phyloP scores from a whole-genome alignment of 306 rosid species.

The Vigna angularis region DNA sequence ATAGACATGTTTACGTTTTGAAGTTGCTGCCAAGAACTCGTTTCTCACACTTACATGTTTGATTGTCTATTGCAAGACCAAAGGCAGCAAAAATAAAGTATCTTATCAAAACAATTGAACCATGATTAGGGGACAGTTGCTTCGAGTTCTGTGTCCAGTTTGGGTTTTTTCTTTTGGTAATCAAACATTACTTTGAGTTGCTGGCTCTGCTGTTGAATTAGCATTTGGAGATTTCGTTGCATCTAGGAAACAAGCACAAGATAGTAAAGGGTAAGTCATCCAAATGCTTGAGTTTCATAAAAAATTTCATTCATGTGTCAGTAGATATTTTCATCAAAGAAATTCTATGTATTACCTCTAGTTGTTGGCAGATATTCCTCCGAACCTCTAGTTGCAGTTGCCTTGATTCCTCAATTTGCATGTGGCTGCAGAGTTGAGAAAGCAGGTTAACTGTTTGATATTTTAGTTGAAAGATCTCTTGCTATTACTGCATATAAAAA shows the following conservation, averaged over 20 bases:
- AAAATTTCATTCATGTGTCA: not conserved
- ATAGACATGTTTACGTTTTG: not conserved
- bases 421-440: conserved; percentile 34
- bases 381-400: conserved; percentile 52
- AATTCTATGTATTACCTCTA: conserved; percentile 42
- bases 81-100: conserved; percentile 6
- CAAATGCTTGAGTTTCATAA: not conserved
- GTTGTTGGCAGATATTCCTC: conserved; percentile 51
- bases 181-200: conserved; percentile 46
- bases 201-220: conserved; percentile 48
- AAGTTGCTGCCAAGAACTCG: not conserved
- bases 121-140: conserved; percentile 32
- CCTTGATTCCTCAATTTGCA: conserved; percentile 53
- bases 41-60: conserved; percentile 24
- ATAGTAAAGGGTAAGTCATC: not conserved
- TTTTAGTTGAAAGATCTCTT: not conserved
- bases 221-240: conserved; percentile 48
- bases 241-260: conserved; percentile 39
- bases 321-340: not conserved
- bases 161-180: conserved; percentile 31
- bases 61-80: not conserved
- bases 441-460: not conserved
- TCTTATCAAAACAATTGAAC: not conserved
- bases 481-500: not conserved
- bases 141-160: conserved; percentile 5